phyloP scores from a whole-genome alignment of 208 protist genomes.

The Acanthamoeba royreba region DNA sequence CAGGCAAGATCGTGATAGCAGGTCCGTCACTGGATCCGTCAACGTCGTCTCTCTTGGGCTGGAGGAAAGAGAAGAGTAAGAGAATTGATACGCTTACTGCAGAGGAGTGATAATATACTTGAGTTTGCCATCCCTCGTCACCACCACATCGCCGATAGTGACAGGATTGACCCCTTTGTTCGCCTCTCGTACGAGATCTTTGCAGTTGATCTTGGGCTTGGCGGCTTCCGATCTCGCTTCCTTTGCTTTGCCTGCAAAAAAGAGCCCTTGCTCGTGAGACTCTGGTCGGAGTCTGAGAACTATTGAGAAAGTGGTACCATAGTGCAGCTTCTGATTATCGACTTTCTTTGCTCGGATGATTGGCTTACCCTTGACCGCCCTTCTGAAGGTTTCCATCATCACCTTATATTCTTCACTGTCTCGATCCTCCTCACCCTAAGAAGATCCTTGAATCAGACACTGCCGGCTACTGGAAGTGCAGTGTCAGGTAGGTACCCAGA shows the following conservation, averaged over 20 bases:
- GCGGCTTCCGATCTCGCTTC: not conserved
- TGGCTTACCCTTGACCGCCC: not conserved
- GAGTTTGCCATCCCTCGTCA: not conserved
- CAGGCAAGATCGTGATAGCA: conserved; percentile 23
- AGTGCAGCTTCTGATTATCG: not conserved
- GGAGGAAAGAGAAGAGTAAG: not conserved
- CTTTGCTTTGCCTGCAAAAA: conserved; percentile 13
- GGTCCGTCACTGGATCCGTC: conserved; percentile 13
- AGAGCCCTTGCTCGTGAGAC: too few relatives aligned
- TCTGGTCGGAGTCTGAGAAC: too few relatives aligned
- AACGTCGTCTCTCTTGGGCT: not conserved
- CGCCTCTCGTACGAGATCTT: not conserved
- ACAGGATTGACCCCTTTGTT: conserved; percentile 7
- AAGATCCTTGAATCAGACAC: not conserved
- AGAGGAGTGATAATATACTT: not conserved
- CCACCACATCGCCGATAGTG: conserved; percentile 11
- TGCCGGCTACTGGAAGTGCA: not conserved
- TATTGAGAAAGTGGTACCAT: too few relatives aligned
- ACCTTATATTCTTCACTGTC: conserved; percentile 19
- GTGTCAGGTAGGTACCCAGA: not conserved
- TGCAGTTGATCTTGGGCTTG: not conserved
- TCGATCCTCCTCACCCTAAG: not conserved
- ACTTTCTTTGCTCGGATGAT: not conserved
- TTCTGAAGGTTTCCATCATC: conserved; percentile 2
- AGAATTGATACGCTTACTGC: not conserved